Conservation (phyloP, 768 basidiomycete genomes). For the Podaxis mareebaensis region DNA sequence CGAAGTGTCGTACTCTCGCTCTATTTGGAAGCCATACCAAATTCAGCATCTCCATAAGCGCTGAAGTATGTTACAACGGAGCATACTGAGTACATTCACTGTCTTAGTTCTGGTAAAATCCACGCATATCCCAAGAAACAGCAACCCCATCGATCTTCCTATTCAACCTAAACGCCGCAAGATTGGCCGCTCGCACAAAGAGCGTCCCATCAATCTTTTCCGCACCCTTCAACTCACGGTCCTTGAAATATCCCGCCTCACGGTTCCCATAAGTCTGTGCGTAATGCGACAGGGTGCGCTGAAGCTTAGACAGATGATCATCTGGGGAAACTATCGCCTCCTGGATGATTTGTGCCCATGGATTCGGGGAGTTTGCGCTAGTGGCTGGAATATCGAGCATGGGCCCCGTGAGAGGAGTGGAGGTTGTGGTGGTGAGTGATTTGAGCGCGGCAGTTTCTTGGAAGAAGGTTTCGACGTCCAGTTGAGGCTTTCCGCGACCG, state of each 20-base stretch:
- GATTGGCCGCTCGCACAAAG: conserved; percentile 54
- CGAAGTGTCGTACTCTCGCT: too few species aligned
- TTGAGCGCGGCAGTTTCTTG: conserved; percentile 14
- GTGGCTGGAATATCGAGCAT: conserved; percentile 30
- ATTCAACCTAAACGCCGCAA: conserved; percentile 40
- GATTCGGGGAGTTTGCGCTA: conserved; percentile 44
- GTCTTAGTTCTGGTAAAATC: conserved; percentile 1
- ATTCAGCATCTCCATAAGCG: not conserved
- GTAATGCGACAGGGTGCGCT: conserved; percentile 36
- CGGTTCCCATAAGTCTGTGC: conserved; percentile 16
- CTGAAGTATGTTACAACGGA: too few species aligned
- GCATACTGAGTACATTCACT: too few species aligned
- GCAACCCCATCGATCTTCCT: not conserved
- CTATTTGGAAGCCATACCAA: not conserved
- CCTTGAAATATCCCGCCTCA: conserved; percentile 15
- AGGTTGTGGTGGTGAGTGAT: conserved; percentile 5
- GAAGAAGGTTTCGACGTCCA: conserved; percentile 55
- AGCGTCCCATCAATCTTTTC: conserved; percentile 56
- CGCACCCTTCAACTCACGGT: conserved; percentile 43
- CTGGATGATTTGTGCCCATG: conserved; percentile 60
- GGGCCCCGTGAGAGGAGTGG: conserved; percentile 23
- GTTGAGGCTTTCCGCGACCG: conserved; percentile 50
- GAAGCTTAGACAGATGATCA: conserved; percentile 45
- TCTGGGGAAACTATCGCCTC: conserved; percentile 56
- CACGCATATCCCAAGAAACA: conserved; percentile 7